These are phyloP conservation scores for Evansstolkia leycettana DNA, from an alignment of 495 filamentous ascomycete species.

Conservation along the genomic window DNA sequence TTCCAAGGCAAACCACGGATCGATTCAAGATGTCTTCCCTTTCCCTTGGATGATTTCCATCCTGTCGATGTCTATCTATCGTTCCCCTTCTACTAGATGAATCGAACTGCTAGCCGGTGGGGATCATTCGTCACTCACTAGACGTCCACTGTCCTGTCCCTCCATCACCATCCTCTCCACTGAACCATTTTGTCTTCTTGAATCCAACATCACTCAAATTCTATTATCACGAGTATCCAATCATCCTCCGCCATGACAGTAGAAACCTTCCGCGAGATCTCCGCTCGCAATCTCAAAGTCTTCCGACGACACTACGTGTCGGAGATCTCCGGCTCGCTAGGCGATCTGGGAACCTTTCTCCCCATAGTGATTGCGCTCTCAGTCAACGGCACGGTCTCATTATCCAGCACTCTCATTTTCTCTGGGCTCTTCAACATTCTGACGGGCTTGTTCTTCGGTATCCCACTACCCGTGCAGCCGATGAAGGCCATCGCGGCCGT, in stretches of 20 bases:
- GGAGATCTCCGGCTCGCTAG: slow-evolving; percentile 82
- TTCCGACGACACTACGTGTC: slow-evolving; percentile 48
- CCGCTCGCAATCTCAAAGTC: slow-evolving; percentile 28
- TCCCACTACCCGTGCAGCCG: slow-evolving; percentile 77
- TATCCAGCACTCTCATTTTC: slow-evolving; percentile 77
- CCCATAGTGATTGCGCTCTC: slow-evolving; percentile 79
- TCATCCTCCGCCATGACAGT: slow-evolving; percentile 13
- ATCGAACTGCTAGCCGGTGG: too few species aligned
- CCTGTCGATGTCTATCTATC: too few species aligned
- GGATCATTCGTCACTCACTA: too few species aligned
- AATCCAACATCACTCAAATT: slow-evolving; percentile 1
- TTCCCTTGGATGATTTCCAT: too few species aligned
- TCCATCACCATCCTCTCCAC: too few species aligned
- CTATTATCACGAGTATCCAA: too few species aligned
- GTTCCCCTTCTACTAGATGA: too few species aligned
- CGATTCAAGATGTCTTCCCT: too few species aligned
- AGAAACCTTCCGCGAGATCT: slow-evolving; percentile 20
- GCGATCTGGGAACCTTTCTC: slow-evolving; percentile 83
- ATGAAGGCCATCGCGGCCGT: slow-evolving; percentile 91
- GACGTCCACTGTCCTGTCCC: too few species aligned
- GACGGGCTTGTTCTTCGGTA: slow-evolving; percentile 71
- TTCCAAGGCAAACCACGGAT: too few species aligned
- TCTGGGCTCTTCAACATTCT: slow-evolving; percentile 75
- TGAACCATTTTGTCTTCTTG: too few species aligned
- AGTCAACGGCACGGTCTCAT: slow-evolving; percentile 58